A percentile compares a stretch with the other conserved stretches of the same genome.
These are phyloP conservation scores for Rusavskia elegans DNA, from an alignment of 495 filamentous ascomycete genomes.

Conservation along the genomic window DNA sequence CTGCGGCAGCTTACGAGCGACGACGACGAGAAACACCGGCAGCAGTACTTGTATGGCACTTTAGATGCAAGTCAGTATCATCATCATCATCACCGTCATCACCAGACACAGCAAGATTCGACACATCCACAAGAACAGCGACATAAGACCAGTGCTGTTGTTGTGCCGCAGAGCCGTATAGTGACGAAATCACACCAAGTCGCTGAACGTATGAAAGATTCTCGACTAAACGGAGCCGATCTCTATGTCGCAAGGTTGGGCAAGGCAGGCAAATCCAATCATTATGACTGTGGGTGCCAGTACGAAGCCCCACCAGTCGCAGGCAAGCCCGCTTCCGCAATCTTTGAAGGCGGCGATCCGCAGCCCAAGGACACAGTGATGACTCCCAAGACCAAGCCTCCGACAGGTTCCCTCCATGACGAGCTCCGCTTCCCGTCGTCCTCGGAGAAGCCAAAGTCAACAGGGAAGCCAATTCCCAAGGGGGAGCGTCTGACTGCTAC, in stretches of 20 bases:
- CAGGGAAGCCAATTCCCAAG: background rate
- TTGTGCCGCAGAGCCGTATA: background rate
- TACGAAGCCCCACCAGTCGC: background rate
- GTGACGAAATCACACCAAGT: constrained; percentile 5
- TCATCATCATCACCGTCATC: constrained; percentile 1
- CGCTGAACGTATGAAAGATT: constrained; percentile 26
- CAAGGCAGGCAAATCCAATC: constrained; percentile 2
- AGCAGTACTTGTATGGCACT: constrained; percentile 14
- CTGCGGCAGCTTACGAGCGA: constrained; percentile 7
- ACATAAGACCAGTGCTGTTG: background rate
- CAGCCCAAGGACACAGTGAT: background rate
- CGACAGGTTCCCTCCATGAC: constrained; percentile 27
- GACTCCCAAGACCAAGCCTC: background rate
- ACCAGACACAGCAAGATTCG: constrained; percentile 9
- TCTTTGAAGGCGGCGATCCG: background rate
- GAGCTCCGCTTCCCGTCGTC: constrained; percentile 16
- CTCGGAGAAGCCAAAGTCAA: too few species aligned
- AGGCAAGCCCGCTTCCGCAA: background rate
- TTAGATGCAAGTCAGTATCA: constrained; percentile 5
- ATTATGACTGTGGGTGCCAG: background rate
- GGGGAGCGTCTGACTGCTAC: constrained; percentile 11
- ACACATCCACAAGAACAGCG: background rate
- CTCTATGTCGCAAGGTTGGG: constrained; percentile 34
- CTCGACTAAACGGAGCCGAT: constrained; percentile 31
- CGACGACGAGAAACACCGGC: constrained; percentile 18